A percentile compares a stretch with the other conserved stretches of the same genome.
Conservation (phyloP, 805 yeast genomes). For the Metschnikowia baotianmanensis region DNA sequence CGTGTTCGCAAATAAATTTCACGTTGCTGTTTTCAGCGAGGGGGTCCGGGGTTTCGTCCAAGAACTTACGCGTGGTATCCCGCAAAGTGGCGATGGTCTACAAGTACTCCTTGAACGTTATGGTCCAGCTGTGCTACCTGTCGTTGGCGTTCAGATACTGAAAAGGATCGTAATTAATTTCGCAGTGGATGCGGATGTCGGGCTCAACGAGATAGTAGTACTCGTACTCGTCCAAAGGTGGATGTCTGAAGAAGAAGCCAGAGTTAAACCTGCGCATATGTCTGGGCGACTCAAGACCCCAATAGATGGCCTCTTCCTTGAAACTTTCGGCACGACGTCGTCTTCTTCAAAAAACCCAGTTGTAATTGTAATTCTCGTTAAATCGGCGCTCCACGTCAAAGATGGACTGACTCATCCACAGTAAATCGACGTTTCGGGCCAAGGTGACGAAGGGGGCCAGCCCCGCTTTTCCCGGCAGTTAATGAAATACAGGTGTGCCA, state of each 20-base stretch:
- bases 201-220: slow-evolving; percentile 28
- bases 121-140: slow-evolving; percentile 24
- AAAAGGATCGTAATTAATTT: slow-evolving; percentile 25
- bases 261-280: slow-evolving; percentile 23
- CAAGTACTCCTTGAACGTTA: slow-evolving; percentile 21
- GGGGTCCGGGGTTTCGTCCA: slow-evolving; percentile 16
- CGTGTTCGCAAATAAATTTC: slow-evolving; percentile 67
- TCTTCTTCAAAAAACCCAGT: no score
- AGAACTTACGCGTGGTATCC: slow-evolving; percentile 21
- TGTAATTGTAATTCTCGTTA: no score
- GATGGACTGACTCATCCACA: no score
- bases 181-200: slow-evolving; percentile 23
- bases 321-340: no score
- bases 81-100: slow-evolving; percentile 24
- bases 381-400: no score
- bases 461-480: no score
- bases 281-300: slow-evolving; percentile 16
- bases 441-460: no score
- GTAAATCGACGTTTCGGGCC: no score
- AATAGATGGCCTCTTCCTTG: no score
- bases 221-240: slow-evolving; percentile 21
- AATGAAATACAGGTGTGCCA: no score
- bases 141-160: slow-evolving; percentile 21
- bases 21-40: slow-evolving; percentile 37
- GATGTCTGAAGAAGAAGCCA: slow-evolving; percentile 22